Evolutionary conservation across 768 basidiomycete genomes (phyloP).

Genomic region (Mycena rosella): DNA sequence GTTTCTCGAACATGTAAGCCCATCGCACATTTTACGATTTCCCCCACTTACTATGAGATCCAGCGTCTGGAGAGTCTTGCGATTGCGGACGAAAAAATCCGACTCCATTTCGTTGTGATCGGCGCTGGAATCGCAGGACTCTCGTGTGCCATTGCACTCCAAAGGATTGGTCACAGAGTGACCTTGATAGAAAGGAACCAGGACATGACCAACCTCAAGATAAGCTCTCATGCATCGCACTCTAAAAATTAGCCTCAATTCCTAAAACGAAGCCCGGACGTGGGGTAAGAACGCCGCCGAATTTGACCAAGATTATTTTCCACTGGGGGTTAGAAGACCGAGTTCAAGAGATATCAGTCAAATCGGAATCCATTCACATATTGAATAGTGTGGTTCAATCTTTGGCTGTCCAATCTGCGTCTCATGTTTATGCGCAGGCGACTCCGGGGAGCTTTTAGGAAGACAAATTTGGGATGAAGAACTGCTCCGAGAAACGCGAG

Average conservation of each 20-base stretch:
- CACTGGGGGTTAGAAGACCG: slow-evolving; percentile 16
- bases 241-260: not conserved
- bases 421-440: not conserved
- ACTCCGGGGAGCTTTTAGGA: slow-evolving; percentile 3
- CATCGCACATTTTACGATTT: not conserved
- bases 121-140: slow-evolving; percentile 18
- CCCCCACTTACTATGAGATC: not conserved
- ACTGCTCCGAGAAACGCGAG: slow-evolving; percentile 10
- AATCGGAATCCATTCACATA: slow-evolving; percentile 15
- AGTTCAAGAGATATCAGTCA: slow-evolving; percentile 12
- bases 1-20: not conserved
- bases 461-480: slow-evolving; percentile 15
- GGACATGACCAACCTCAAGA: not conserved
- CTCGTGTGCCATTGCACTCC: slow-evolving; percentile 15
- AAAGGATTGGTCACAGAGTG: slow-evolving; percentile 19
- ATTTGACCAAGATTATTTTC: slow-evolving; percentile 18
- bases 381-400: not conserved
- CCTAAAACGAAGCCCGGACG: not conserved
- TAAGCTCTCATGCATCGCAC: not conserved
- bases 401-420: not conserved
- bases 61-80: not conserved
- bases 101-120: slow-evolving; percentile 10
- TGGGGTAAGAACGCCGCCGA: slow-evolving; percentile 21
- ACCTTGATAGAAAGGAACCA: slow-evolving; percentile 5
- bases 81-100: not conserved